Conservation (phyloP, 2,329 filamentous ascomycete genomes). For the Mollisia scopiformis region DNA sequence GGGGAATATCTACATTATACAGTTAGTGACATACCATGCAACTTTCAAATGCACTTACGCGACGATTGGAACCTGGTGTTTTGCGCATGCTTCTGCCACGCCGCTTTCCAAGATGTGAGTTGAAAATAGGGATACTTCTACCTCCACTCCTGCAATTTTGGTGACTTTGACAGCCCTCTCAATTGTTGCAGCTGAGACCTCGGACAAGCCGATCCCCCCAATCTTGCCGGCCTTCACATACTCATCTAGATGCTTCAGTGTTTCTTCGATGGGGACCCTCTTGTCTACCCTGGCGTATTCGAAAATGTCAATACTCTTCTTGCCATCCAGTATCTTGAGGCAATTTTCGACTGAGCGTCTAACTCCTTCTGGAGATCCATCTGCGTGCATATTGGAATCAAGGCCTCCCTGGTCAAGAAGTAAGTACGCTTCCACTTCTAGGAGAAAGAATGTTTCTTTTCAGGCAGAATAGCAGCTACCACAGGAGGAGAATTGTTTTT, state of each 20-base stretch:
- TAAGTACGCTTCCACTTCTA: not conserved
- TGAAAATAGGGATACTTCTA: slow-evolving; percentile 47
- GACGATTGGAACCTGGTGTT: slow-evolving; percentile 69
- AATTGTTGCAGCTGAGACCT: slow-evolving; percentile 46
- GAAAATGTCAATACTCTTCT: slow-evolving; percentile 54
- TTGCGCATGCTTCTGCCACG: slow-evolving; percentile 52
- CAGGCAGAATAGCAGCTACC: not conserved
- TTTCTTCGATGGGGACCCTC: slow-evolving; percentile 44
- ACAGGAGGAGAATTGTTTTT: not conserved
- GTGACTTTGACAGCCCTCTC: slow-evolving; percentile 42
- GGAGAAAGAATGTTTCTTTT: not conserved
- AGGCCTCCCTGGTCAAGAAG: slow-evolving; percentile 42
- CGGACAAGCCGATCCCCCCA: slow-evolving; percentile 46
- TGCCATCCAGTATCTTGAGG: slow-evolving; percentile 49
- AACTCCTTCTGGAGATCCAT: slow-evolving; percentile 57
- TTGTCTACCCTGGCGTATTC: slow-evolving; percentile 49
- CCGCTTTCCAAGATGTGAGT: slow-evolving; percentile 42
- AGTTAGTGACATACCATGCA: slow-evolving; percentile 10
- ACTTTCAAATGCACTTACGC: slow-evolving; percentile 43
- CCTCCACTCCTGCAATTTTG: slow-evolving; percentile 49
- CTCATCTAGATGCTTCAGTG: slow-evolving; percentile 36
- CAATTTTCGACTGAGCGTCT: slow-evolving; percentile 62
- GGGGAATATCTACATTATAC: slow-evolving; percentile 60
- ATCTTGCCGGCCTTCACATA: slow-evolving; percentile 47
- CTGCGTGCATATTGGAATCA: slow-evolving; percentile 40